Percentiles rank a stretch among this genome's conserved stretches.
Evolutionary conservation across 2,329 filamentous ascomycete species (phyloP).

Genomic region (Gliomastix tumulicola): DNA sequence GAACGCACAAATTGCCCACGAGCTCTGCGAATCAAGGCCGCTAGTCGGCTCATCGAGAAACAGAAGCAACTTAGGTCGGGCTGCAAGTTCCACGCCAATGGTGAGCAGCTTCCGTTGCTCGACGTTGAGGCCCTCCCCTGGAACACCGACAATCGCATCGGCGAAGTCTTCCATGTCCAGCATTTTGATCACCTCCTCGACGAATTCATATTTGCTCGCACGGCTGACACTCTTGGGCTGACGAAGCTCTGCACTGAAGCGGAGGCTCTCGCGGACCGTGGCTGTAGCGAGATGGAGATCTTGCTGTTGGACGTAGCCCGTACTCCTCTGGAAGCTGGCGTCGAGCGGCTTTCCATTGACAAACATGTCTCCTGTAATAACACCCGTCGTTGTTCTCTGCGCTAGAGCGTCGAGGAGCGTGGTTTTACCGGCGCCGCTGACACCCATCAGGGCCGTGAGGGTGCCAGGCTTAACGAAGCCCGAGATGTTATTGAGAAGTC

Average conservation of each 20-base stretch:
- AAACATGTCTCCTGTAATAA: conserved; percentile 60
- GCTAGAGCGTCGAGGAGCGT: conserved; percentile 34
- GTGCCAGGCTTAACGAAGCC: conserved; percentile 90
- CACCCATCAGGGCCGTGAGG: conserved; percentile 70
- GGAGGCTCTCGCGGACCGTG: conserved; percentile 47
- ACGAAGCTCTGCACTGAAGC: conserved; percentile 49
- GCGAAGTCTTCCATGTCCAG: conserved; percentile 62
- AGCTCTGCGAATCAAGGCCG: conserved; percentile 56
- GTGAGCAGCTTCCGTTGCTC: conserved; percentile 71
- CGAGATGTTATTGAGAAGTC: conserved; percentile 70
- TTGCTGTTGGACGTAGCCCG: conserved; percentile 62
- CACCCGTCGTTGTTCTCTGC: conserved; percentile 49
- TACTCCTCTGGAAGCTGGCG: conserved; percentile 55
- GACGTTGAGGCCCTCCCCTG: conserved; percentile 56
- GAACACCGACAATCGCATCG: conserved; percentile 57
- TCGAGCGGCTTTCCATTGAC: conserved; percentile 53
- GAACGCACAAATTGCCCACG: conserved; percentile 57
- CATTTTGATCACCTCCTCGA: conserved; percentile 59
- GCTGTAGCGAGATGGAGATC: conserved; percentile 51
- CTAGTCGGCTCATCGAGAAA: conserved; percentile 73
- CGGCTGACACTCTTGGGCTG: conserved; percentile 47
- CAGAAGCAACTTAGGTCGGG: conserved; percentile 68
- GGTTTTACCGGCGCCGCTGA: conserved; percentile 39
- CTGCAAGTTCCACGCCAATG: conserved; percentile 83
- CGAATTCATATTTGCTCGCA: conserved; percentile 52